These are phyloP conservation scores for Sungouiozyma intestinalis DNA, from an alignment of 805 yeast genomes.

Conservation along the genomic window DNA sequence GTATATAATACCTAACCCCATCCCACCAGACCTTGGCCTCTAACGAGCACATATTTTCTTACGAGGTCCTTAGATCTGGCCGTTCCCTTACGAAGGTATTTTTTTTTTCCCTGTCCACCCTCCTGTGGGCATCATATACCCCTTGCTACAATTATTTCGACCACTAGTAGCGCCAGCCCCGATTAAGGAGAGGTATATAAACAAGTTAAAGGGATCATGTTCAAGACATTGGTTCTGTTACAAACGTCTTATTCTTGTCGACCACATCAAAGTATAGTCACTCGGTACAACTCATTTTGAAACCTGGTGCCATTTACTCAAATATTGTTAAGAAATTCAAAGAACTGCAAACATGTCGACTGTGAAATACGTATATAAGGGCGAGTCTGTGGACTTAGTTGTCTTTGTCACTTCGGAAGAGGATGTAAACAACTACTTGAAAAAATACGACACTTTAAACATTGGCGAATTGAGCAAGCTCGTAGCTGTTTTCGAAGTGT, in stretches of 20 bases:
- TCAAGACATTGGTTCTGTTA: conserved; percentile 5
- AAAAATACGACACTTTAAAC: conserved; percentile 34
- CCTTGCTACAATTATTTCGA: no score
- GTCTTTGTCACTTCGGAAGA: conserved; percentile 51
- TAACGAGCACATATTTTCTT: background rate
- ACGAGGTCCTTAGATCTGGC: background rate
- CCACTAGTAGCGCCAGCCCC: no score
- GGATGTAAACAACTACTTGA: conserved; percentile 30
- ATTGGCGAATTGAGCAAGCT: conserved; percentile 41
- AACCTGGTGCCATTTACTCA: no score
- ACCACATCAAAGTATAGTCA: no score
- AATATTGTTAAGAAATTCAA: no score
- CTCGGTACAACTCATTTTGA: no score
- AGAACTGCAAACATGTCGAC: no score
- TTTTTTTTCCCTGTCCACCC: no score
- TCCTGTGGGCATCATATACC: no score
- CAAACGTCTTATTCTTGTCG: background rate
- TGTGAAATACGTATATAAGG: conserved; percentile 55
- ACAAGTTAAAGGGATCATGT: conserved; percentile 5
- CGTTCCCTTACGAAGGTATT: background rate
- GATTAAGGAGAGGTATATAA: conserved; percentile 7
- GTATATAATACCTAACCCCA: no score
- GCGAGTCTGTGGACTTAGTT: conserved; percentile 51
- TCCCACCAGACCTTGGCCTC: no score
- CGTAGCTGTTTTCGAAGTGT: conserved; percentile 58